phyloP scores from a whole-genome alignment of 1,139 yeast genomes.

The Kodamaea arcana region DNA sequence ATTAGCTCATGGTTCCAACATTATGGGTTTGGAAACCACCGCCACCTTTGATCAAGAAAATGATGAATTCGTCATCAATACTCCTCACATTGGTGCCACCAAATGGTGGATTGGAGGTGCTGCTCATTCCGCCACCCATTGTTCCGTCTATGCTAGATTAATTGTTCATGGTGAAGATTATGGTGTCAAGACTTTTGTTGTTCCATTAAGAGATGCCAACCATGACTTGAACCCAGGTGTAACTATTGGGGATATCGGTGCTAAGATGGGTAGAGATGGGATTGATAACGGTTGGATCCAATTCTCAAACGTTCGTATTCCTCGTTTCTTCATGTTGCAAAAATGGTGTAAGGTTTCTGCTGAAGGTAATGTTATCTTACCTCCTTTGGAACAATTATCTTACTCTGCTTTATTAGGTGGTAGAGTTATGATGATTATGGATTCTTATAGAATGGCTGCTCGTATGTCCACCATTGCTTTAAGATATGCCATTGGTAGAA shows the following conservation, averaged over 20 bases:
- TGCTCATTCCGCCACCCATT: slow-evolving; percentile 48
- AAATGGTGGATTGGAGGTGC: slow-evolving; percentile 55
- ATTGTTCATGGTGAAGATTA: slow-evolving; percentile 43
- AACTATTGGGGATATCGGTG: slow-evolving; percentile 45
- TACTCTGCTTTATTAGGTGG: slow-evolving; percentile 46
- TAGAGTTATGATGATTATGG: slow-evolving; percentile 43
- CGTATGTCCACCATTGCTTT: slow-evolving; percentile 42
- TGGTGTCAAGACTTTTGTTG: slow-evolving; percentile 48
- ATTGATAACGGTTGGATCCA: slow-evolving; percentile 52
- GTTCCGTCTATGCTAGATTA: slow-evolving; percentile 41
- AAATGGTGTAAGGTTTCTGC: slow-evolving; percentile 42
- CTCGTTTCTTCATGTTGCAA: slow-evolving; percentile 46
- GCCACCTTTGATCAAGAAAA: slow-evolving; percentile 40
- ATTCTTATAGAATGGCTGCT: slow-evolving; percentile 41
- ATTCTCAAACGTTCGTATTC: slow-evolving; percentile 42
- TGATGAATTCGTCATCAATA: slow-evolving; percentile 43
- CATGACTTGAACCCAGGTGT: slow-evolving; percentile 44
- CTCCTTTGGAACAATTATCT: slow-evolving; percentile 46
- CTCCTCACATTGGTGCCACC: slow-evolving; percentile 49
- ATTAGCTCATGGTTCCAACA: slow-evolving; percentile 48
- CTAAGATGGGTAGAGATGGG: slow-evolving; percentile 50
- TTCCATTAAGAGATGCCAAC: slow-evolving; percentile 44
- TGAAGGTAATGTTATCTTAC: slow-evolving; percentile 39
- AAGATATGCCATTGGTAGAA: slow-evolving; percentile 44
- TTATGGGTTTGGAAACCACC: slow-evolving; percentile 44